Base-by-base conservation (phyloP, 805 yeast genomes). In the Kodamaea sagamina region DNA sequence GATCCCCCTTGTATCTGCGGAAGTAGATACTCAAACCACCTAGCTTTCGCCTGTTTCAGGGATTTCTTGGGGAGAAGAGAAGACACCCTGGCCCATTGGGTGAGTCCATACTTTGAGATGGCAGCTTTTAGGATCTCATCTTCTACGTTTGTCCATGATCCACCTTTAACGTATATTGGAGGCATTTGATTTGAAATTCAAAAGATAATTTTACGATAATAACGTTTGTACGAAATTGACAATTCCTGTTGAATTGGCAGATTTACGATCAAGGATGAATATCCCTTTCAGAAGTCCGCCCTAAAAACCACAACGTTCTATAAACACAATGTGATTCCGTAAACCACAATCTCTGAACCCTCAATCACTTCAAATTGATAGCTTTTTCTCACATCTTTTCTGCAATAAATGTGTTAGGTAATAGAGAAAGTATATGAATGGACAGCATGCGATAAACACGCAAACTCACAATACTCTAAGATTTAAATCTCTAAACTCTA, bases 31-130 rank as follows among this genome's bases (percentile, higher is more conserved):
- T 92, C 97, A 39, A 71, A 73, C 99, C 99, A 92, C 50, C 98
- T 71, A 1, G 95, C 86, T 56, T 89, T 88, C 48, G 95, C 92
- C 60, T 93, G 98, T 56, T 81, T 82, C 4, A 97, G 95, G 1
- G 89, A 83, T 62, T 92, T 92, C 59, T 86, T 81, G 4, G 88
- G 83, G 26, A 92, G 67, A 35, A 92, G 71, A 0, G 97, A 89
- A 0, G 96, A 86, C 4, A 92, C 92, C 39, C 97, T 77, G 10
- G 93, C 77, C 99, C 99, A 92, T 56, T 93, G 97, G 53, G 87
- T 89, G 13, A 89, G 70, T 0, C 99, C 99, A 62, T 92, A 92
- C 58, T 92, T 93, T 29, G 93, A 78, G 2, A 93, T 86, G 1
- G 97, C 97, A 0, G 97, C 96, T 50, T 84, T 82, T 32, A 92